phyloP scores from a whole-genome alignment of 441 rosid species.

The Mallotus repandus region DNA sequence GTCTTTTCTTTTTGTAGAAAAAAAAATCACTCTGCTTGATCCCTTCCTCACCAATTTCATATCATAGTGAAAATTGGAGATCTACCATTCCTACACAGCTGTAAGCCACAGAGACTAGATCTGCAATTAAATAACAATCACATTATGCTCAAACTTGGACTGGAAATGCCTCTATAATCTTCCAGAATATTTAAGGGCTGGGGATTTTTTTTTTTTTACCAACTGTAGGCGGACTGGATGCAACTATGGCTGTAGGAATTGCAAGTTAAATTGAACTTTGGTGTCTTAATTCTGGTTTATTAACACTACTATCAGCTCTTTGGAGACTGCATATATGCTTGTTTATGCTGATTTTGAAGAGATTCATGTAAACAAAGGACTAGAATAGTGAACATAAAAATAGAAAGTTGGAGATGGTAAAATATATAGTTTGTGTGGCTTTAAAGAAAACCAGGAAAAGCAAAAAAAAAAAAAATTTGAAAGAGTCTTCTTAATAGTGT shows the following conservation, averaged over 20 bases:
- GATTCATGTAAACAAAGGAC: not conserved
- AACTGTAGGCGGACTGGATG: not conserved
- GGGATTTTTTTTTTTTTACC: not conserved
- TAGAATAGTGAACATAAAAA: not conserved
- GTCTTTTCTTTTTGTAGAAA: no score
- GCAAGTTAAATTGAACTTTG: not conserved
- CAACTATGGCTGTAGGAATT: not conserved
- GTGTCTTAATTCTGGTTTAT: not conserved
- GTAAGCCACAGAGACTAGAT: not conserved
- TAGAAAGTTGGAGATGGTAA: not conserved
- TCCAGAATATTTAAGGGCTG: not conserved
- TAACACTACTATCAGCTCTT: not conserved
- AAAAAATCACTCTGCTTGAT: not conserved
- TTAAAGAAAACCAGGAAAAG: not conserved
- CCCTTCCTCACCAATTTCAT: not conserved
- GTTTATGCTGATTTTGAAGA: not conserved
- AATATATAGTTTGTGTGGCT: not conserved
- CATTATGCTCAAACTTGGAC: not conserved
- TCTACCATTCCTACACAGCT: not conserved
- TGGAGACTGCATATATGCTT: not conserved
- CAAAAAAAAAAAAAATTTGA: not conserved
- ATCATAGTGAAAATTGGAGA: no score
- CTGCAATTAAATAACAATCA: not conserved
- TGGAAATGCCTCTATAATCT: not conserved
- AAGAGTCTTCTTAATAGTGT: not conserved